A percentile compares a stretch with the other conserved stretches of the same genome.
Evolutionary conservation across 345 rosid species (phyloP).

Genomic region (Citrus unshiu): DNA sequence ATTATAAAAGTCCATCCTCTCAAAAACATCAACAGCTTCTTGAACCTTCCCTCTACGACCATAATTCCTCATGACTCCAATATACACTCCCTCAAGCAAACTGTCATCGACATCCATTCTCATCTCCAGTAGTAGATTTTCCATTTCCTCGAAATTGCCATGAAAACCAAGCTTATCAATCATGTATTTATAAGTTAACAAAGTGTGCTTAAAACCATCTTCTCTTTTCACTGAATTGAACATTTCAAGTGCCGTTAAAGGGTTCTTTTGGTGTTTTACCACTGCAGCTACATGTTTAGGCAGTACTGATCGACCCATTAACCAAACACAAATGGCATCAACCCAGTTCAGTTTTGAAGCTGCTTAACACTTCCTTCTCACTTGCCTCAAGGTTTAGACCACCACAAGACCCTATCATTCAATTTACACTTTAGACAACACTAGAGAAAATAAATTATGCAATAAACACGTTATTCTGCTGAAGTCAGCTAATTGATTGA

Average conservation of each 20-base stretch:
- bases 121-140: slow-evolving; percentile 48
- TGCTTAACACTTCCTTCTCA: neutral
- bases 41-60: slow-evolving; percentile 79
- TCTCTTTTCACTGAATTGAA: slow-evolving; percentile 71
- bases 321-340: slow-evolving; percentile 11
- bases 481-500: neutral
- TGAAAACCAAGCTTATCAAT: slow-evolving; percentile 71
- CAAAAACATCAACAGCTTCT: slow-evolving; percentile 80
- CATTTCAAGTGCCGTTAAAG: slow-evolving; percentile 64
- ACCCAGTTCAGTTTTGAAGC: neutral
- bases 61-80: slow-evolving; percentile 64
- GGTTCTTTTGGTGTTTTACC: slow-evolving; percentile 65
- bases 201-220: slow-evolving; percentile 65
- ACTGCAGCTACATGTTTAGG: slow-evolving; percentile 82
- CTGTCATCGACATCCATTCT: slow-evolving; percentile 42
- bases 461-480: neutral
- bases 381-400: slow-evolving; percentile 12
- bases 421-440: neutral
- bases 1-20: slow-evolving; percentile 86
- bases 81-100: slow-evolving; percentile 74
- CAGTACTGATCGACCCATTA: slow-evolving; percentile 59
- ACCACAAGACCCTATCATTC: slow-evolving; percentile 4
- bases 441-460: neutral
- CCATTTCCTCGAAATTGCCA: slow-evolving; percentile 82
- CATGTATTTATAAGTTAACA: slow-evolving; percentile 65